Evolutionary conservation across 208 protist genomes (phyloP), one percentile per base, ranked within the genome.

Genomic region (Porcisia hertigi): DNA sequence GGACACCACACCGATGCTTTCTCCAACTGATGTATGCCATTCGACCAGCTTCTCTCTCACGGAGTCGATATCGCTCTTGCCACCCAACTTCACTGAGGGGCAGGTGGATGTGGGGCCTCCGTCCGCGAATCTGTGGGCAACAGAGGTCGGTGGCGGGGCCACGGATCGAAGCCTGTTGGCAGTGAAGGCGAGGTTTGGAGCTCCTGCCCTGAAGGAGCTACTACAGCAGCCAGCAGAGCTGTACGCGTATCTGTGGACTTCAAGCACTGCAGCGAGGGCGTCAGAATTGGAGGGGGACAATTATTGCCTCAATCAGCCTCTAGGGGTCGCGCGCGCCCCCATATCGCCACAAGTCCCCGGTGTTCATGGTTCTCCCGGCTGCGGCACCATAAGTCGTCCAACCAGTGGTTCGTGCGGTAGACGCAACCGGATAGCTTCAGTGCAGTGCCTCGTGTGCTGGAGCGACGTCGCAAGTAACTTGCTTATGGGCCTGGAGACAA

Each of bases 381-480:
- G 49, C 69, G 43, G 69, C 53, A 67, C 6, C 41, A 6, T 23
- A 53, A 41, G 45, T 30, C 11, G 14, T 34, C 30, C 23, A 23
- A 39, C n/a, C 23, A 64, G 11, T 34, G 58, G 39, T 23, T 16
- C 39, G 47, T 59, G 49, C 14, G 34, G 43, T 25, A 71, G 75
- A 1, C 81, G 71, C 8, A 74, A 63, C 53, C 69, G 83, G 30
- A 72, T 57, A 3, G 34, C 58, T 1, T 23, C 53, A 6, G 71
- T 64, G 34, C 71, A 86, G 25, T 71, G 81, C 60, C 64, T 95
- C 9, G 84, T 96, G 25, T 90, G 90, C 72, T 96, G 92, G 92
- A 93, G 85, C 71, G 92, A 94, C 80, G 73, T 96, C 30, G 88
- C 85, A 49, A 93, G 86, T 79, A 96, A 96, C 80, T 77, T 96